Percentiles rank a stretch among this genome's conserved stretches.
Conservation (phyloP, 768 basidiomycete genomes). For the Pleurotus djamor region DNA sequence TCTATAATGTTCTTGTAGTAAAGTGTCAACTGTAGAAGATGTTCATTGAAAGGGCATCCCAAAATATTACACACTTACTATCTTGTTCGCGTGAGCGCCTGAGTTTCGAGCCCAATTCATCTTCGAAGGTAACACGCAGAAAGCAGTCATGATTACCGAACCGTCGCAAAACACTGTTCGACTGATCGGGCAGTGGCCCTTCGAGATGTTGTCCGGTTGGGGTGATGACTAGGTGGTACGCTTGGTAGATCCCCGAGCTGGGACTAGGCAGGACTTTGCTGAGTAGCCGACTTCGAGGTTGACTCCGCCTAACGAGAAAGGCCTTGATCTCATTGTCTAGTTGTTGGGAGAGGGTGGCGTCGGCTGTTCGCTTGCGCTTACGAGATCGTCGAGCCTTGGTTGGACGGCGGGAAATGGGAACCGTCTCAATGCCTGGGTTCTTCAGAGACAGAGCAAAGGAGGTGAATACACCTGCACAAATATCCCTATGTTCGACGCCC, state of each 20-base stretch:
- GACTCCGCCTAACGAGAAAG: slow-evolving; percentile 9
- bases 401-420: background rate
- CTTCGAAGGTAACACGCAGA: slow-evolving; percentile 47
- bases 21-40: slow-evolving; percentile 13
- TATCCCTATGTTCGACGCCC: background rate
- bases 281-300: slow-evolving; percentile 6
- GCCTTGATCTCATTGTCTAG: slow-evolving; percentile 8
- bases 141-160: slow-evolving; percentile 38
- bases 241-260: slow-evolving; percentile 14
- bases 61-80: background rate
- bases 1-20: slow-evolving; percentile 30
- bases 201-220: slow-evolving; percentile 35
- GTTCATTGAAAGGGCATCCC: background rate
- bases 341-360: slow-evolving; percentile 8
- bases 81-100: slow-evolving; percentile 6
- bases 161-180: slow-evolving; percentile 19
- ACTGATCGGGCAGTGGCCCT: slow-evolving; percentile 27
- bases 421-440: background rate
- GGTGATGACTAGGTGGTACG: slow-evolving; percentile 36
- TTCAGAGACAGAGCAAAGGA: slow-evolving; percentile 1
- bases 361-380: background rate
- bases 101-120: slow-evolving; percentile 38
- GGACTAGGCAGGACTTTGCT: background rate
- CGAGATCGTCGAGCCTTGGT: background rate
- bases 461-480: background rate